Percentiles rank a stretch among this genome's conserved stretches.
Conservation (phyloP, 2,329 filamentous ascomycete genomes). For the Epichloe elymi region DNA sequence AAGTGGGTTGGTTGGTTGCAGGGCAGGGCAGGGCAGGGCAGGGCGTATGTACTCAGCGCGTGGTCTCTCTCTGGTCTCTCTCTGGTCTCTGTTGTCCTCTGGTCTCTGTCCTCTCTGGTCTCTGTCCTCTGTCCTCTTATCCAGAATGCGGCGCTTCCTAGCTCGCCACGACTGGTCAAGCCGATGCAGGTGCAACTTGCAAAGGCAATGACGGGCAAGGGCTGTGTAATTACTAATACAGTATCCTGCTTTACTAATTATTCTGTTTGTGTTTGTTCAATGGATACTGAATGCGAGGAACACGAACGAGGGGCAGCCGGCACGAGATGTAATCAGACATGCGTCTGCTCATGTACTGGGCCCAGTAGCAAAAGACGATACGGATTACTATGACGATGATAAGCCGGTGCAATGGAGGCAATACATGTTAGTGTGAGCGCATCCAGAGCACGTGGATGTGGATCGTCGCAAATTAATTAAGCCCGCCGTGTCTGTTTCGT, state of each 20-base stretch:
- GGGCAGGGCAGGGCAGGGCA: constrained; percentile 1
- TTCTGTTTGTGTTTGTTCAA: neutral
- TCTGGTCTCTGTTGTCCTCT: too few species aligned
- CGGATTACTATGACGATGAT: neutral
- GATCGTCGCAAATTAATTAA: constrained; percentile 20
- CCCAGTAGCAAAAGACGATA: neutral
- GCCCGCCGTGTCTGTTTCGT: constrained; percentile 32
- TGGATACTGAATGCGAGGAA: neutral
- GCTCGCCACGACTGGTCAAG: neutral
- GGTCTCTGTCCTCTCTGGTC: too few species aligned
- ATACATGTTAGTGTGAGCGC: neutral
- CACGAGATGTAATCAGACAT: neutral
- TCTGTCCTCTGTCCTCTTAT: too few species aligned
- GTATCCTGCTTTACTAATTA: neutral
- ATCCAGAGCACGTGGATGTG: constrained; percentile 8
- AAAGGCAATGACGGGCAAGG: neutral
- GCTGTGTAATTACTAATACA: too few species aligned
- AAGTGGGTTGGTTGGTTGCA: constrained; percentile 1
- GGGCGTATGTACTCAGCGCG: too few species aligned
- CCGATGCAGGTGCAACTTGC: neutral
- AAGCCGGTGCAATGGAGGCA: neutral
- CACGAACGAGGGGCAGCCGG: neutral
- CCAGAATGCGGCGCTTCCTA: neutral
- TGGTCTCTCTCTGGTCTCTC: too few species aligned
- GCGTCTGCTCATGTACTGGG: constrained; percentile 3